Evolutionary conservation across 1,139 yeast genomes (phyloP), one percentile per base, ranked within the genome.

Genomic region (Suhomyces kunorum): DNA sequence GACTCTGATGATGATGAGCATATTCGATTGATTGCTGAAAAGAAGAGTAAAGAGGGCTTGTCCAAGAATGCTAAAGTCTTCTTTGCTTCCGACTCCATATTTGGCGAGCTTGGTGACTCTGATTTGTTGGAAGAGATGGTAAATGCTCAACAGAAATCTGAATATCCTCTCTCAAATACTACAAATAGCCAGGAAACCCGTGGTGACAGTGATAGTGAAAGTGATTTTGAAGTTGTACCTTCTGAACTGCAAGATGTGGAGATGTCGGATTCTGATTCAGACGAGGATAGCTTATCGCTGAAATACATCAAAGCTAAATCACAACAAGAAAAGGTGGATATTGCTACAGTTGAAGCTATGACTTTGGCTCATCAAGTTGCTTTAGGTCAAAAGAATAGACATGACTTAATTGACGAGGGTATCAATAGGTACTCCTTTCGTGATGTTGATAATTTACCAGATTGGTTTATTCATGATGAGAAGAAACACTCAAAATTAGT

Each of bases 341-440:
- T 90, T 47, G 95, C 94, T 17, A 89, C 97, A 2, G 95, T 87
- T 1, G 95, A 89, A 62, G 97, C 97, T 5, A 94, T 94, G 98
- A 92, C 98, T 0, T 71, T 92, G 55, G 98, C 98, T 0, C 99
- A 94, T 59, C 90, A 92, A 64, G 75, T 94, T 35, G 98, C 98
- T 0, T 66, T 88, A 24, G 96, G 97, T 3, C 89, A 87, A 55
- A 86, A 75, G 68, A 79, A 82, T 39, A 89, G 84, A 61, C 83
- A 87, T 54, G 95, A 90, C 54, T 71, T 92, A 45, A 71, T 87
- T 17, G 90, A 89, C 54, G 98, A 92, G 55, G 96, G 97, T 25
- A 87, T 86, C 63, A 88, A 92, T 63, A 80, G 88, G 61, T 87
- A 88, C 54, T 82, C 98, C 1, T 90, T 92, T 76, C 78, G 97